Conservation (phyloP, 2,329 filamentous ascomycete species). For the Aspergillus jensenii region DNA sequence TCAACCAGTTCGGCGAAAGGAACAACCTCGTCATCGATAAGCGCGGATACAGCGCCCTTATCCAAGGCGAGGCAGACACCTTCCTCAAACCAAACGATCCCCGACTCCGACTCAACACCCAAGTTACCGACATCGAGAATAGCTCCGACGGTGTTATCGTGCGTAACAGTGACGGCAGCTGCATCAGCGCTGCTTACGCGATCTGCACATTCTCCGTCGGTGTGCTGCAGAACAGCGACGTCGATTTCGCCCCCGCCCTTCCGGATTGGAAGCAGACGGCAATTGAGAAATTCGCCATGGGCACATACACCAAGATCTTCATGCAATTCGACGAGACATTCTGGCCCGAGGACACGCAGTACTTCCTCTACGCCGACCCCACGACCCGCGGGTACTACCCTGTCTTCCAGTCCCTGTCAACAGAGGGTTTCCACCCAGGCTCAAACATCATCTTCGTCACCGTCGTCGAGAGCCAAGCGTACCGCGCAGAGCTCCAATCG, state of each 20-base stretch:
- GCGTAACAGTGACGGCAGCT: conserved; percentile 54
- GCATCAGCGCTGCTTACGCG: conserved; percentile 61
- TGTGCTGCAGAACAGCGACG: conserved; percentile 62
- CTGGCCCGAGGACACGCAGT: conserved; percentile 59
- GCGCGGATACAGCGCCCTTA: conserved; percentile 60
- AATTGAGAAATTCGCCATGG: conserved; percentile 66
- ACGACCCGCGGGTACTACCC: conserved; percentile 55
- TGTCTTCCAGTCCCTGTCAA: conserved; percentile 63
- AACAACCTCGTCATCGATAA: conserved; percentile 64
- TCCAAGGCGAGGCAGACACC: conserved; percentile 56
- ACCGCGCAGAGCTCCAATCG: conserved; percentile 59
- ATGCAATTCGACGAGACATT: conserved; percentile 67
- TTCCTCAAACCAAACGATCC: conserved; percentile 54
- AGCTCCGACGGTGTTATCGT: conserved; percentile 54
- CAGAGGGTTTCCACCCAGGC: conserved; percentile 57
- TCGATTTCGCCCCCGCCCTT: conserved; percentile 59
- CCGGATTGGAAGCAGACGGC: conserved; percentile 65
- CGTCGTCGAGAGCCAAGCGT: conserved; percentile 57
- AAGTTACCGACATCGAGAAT: conserved; percentile 57
- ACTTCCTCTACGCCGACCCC: conserved; percentile 54
- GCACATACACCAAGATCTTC: conserved; percentile 73
- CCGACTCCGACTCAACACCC: conserved; percentile 59
- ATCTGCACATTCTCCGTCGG: conserved; percentile 69
- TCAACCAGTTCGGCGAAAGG: conserved; percentile 60
- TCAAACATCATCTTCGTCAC: conserved; percentile 68